Percentiles rank a stretch among this genome's conserved stretches.
These are phyloP conservation scores for Trichoderma gamsii DNA, from an alignment of 495 filamentous ascomycete genomes.

Conservation along the genomic window DNA sequence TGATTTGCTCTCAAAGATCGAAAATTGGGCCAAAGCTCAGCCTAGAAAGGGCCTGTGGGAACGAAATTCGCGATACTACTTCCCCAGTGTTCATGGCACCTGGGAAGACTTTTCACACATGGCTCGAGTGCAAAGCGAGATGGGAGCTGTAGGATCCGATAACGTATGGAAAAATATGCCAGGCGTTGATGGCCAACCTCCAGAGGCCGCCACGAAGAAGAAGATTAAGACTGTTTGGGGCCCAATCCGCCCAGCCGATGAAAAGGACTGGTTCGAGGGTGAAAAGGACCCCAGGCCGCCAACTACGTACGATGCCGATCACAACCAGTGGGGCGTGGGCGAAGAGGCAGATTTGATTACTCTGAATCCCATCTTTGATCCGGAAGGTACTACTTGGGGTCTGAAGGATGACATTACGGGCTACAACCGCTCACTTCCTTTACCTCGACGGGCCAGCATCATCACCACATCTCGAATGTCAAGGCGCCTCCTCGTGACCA, in stretches of 20 bases:
- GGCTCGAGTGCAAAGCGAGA: slow-evolving; percentile 83
- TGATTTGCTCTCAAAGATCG: slow-evolving; percentile 72
- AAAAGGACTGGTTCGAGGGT: slow-evolving; percentile 60
- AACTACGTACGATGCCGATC: slow-evolving; percentile 66
- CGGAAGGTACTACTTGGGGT: slow-evolving; percentile 79
- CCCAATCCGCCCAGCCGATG: slow-evolving; percentile 59
- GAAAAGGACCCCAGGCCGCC: slow-evolving; percentile 67
- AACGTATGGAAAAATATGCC: slow-evolving; percentile 58
- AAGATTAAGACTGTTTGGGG: slow-evolving; percentile 78
- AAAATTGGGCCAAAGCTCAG: slow-evolving; percentile 71
- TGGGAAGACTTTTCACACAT: slow-evolving; percentile 93
- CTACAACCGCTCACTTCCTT: slow-evolving; percentile 59
- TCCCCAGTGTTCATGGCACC: slow-evolving; percentile 77
- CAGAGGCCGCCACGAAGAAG: slow-evolving; percentile 41
- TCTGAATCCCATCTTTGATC: slow-evolving; percentile 91
- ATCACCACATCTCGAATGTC: slow-evolving; percentile 81
- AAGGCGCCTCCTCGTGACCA: slow-evolving; percentile 69
- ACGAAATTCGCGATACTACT: slow-evolving; percentile 83
- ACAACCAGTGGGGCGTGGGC: slow-evolving; percentile 80
- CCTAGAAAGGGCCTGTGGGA: slow-evolving; percentile 93
- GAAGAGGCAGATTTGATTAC: slow-evolving; percentile 93
- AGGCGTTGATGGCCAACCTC: slow-evolving; percentile 27
- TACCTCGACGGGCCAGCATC: slow-evolving; percentile 79
- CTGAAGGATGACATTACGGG: slow-evolving; percentile 85
- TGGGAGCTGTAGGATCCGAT: slow-evolving; percentile 65